Evolutionary conservation across 1,284 basidiomycete species (phyloP), one percentile per base, ranked within the genome.

Genomic region (Melampsora occidentalis): DNA sequence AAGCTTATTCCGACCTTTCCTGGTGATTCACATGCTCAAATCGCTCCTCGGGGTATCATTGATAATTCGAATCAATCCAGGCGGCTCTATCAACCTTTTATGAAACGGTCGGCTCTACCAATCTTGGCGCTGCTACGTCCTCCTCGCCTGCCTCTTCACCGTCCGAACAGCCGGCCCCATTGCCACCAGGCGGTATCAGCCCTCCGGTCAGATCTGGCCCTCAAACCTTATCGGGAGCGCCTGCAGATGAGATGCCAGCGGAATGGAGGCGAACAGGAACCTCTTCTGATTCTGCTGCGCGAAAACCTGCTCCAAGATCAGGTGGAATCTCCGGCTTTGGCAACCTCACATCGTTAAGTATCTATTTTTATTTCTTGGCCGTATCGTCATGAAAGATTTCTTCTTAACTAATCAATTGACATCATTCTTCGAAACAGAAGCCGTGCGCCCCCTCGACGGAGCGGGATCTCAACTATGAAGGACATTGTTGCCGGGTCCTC

Each of bases 81-180:
- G 79, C 79, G 35, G 84, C 84, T 18, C 79, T 85, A 76, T 81
- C 82, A 20, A 80, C 79, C 46, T 84, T 81, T 78, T 84, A 80
- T 79, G 83, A 84, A 62, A 80, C 78, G 31, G 79, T 77, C n/a
- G 78, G 76, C 33, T 78, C 77, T 28, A 63, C 71, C 25, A 78
- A 76, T 46, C 78, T 48, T 79, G 68, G 76, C 71, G 78, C 51
- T 42, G 77, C 69, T 22, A 70, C 22, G 25, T 78, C 71, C 28
- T 73, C 75, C 25, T 20, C 66, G 28, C 12, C 70, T 22, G 16
- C 77, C 25, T 46, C 62, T 25, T 12, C 76, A 0, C 51, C 79
- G 42, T 48, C 78, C 35, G 59, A 77, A 35, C 49, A 66, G 28
- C 49, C 69, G 67, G 77, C 76, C 25, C 77, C 78, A 35, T 18